Base-by-base conservation (phyloP, 2,329 filamentous ascomycete species). In the Diaporthe citriasiana region DNA sequence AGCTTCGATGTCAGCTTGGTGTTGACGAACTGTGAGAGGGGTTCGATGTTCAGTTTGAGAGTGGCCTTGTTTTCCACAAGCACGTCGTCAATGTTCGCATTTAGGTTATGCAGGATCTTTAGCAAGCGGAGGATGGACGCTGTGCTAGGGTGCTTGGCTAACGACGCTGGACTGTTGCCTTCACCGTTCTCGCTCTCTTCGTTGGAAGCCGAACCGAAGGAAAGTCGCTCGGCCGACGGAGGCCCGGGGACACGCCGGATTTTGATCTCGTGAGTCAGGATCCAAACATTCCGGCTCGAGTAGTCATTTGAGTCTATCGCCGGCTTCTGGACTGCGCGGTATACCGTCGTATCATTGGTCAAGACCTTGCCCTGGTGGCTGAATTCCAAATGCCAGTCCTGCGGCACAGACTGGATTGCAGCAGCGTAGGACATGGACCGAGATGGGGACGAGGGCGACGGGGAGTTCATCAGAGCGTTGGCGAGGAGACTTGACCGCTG, bases 321-420 rank as follows among this genome's bases (percentile, higher is more conserved):
- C 9, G 85, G 84, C 80, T 91, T 93, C 80, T 98, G 94, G 12
- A 98, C 94, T 42, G 97, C 97, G 63, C 96, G 93, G 80, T 98
- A 99, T 72, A 99, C 96, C 0, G 97, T 99, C 0, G 94, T 98
- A 79, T 98, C 95, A 78, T 95, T 97, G 0, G 94, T 88, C 74
- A 99, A 93, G 1, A 93, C 89, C 81, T 95, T 95, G 70, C 90
- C 93, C 76, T 97, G 93, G 66, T 98, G 89, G 77, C 91, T 95
- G 83, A 99, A 99, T 80, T 98, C 94, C 75, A 99, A 95, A 79
- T 99, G 96, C 97, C 97, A 99, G 80, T 98, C 95, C 80, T 97
- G 93, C 1, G 95, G 94, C 0, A 91, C 87, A 19, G 94, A 87
- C 78, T 95, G 94, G 70, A 97, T 90, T 5, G 95, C 95, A 70